Conservation (phyloP, 2,329 filamentous ascomycete genomes). For the Hymenoscyphus occultus region DNA sequence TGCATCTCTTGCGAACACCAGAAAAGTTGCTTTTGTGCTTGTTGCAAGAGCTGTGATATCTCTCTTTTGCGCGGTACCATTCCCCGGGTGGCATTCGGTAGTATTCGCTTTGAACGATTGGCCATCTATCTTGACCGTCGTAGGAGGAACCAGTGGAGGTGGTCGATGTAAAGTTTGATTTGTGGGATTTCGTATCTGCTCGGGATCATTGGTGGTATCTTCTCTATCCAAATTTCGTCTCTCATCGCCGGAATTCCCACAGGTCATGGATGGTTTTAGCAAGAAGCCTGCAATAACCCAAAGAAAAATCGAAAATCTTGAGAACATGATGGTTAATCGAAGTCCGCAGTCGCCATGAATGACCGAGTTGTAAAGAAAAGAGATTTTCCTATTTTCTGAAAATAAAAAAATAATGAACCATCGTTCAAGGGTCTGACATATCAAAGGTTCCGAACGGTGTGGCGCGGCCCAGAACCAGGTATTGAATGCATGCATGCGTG, state of each 20-base stretch:
- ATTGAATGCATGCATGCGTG: not conserved
- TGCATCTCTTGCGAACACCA: slow-evolving; percentile 53
- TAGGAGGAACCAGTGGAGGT: not conserved
- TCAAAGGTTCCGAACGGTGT: not conserved
- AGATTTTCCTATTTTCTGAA: not conserved
- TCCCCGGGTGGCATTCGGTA: slow-evolving; percentile 5
- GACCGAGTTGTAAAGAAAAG: not conserved
- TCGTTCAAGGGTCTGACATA: slow-evolving; percentile 3
- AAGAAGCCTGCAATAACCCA: not conserved
- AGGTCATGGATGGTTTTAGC: not conserved
- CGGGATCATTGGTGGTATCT: not conserved
- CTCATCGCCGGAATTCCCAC: not conserved
- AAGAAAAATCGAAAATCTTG: not conserved
- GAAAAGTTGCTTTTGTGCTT: slow-evolving; percentile 43
- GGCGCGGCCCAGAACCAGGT: not conserved
- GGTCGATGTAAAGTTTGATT: slow-evolving; percentile 12
- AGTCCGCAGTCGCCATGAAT: not conserved
- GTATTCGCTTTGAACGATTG: slow-evolving; percentile 7
- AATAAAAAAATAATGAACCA: not conserved
- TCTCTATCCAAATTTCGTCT: not conserved
- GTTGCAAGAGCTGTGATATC: slow-evolving; percentile 5
- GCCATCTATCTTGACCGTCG: slow-evolving; percentile 2
- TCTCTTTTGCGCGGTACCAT: slow-evolving; percentile 3
- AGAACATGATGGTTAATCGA: not conserved
- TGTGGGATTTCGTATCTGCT: not conserved